Percentiles rank a stretch among this genome's conserved stretches.
These are phyloP conservation scores for Annona squamosa DNA, from an alignment of 164 flowering plant genomes.

Conservation along the genomic window DNA sequence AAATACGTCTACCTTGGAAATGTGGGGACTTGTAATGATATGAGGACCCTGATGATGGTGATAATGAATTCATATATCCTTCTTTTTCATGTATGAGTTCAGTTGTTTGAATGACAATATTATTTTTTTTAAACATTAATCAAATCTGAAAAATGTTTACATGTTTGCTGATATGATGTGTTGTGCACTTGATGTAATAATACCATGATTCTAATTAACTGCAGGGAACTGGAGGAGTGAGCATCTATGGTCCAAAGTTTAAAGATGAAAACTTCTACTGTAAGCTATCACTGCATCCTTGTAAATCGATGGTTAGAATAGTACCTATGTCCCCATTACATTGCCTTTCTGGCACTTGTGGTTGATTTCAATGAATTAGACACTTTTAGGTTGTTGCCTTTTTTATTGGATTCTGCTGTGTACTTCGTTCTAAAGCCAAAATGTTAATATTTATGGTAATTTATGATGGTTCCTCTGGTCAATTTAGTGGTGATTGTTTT, in stretches of 20 bases:
- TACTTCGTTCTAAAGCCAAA: neutral
- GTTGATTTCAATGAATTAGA: no score
- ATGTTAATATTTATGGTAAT: no score
- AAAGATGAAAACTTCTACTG: conserved; percentile 65
- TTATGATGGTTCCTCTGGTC: no score
- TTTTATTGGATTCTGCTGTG: neutral
- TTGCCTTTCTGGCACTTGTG: neutral
- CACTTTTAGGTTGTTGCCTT: neutral
- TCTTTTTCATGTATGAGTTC: neutral
- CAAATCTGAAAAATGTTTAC: neutral
- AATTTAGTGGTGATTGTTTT: no score
- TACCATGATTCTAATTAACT: conserved; percentile 9
- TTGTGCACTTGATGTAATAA: neutral
- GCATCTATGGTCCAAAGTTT: conserved; percentile 68
- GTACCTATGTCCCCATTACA: neutral
- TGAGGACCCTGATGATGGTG: neutral
- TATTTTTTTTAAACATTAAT: no score
- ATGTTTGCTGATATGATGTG: neutral
- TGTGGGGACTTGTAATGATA: no score
- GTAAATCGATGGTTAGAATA: neutral
- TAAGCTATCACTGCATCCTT: conserved; percentile 23
- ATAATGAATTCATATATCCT: neutral
- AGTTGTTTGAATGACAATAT: neutral
- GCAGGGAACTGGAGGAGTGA: conserved; percentile 80
- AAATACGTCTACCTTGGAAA: no score